These are phyloP conservation scores for Amniculicola lignicola DNA, from an alignment of 495 filamentous ascomycete species.

Conservation along the genomic window DNA sequence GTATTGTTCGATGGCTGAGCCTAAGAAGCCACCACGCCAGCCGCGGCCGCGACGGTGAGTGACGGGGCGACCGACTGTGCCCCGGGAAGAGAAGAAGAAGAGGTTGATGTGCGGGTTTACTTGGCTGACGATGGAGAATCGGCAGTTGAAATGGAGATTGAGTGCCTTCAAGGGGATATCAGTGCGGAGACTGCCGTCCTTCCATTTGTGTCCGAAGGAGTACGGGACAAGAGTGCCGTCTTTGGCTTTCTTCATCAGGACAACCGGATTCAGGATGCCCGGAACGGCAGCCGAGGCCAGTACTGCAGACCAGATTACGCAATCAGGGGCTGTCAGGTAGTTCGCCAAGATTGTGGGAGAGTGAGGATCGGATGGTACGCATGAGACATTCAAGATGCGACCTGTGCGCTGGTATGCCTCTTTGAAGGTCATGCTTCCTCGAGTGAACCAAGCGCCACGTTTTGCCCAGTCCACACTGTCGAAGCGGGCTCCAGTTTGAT, in stretches of 20 bases:
- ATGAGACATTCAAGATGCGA: slow-evolving; percentile 90
- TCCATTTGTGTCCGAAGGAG: slow-evolving; percentile 96
- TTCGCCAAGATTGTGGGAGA: slow-evolving; percentile 88
- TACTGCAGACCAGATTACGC: slow-evolving; percentile 96
- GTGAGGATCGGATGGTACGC: slow-evolving; percentile 95
- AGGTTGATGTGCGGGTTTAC: slow-evolving; percentile 97
- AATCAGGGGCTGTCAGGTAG: slow-evolving; percentile 90
- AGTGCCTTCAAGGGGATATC: slow-evolving; percentile 93
- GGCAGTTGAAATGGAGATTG: slow-evolving; percentile 96
- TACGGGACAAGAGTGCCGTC: slow-evolving; percentile 76
- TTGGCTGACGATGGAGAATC: slow-evolving; percentile 92
- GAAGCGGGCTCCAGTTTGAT: slow-evolving; percentile 87
- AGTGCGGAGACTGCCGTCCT: slow-evolving; percentile 88
- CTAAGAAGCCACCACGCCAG: slow-evolving; percentile 93
- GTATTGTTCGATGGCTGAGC: slow-evolving; percentile 87
- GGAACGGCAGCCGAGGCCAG: slow-evolving; percentile 94
- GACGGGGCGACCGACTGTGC: slow-evolving; percentile 85
- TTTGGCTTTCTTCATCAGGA: slow-evolving; percentile 88
- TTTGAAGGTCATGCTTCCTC: slow-evolving; percentile 86
- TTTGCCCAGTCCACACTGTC: slow-evolving; percentile 90
- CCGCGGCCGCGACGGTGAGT: slow-evolving; percentile 90
- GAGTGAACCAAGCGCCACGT: slow-evolving; percentile 80
- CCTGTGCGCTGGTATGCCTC: slow-evolving; percentile 95
- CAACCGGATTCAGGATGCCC: slow-evolving; percentile 92
- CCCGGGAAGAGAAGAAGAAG: slow-evolving; percentile 95